Evolutionary conservation across 1,139 yeast genomes (phyloP).

Genomic region (Yamadazyma aaseri): DNA sequence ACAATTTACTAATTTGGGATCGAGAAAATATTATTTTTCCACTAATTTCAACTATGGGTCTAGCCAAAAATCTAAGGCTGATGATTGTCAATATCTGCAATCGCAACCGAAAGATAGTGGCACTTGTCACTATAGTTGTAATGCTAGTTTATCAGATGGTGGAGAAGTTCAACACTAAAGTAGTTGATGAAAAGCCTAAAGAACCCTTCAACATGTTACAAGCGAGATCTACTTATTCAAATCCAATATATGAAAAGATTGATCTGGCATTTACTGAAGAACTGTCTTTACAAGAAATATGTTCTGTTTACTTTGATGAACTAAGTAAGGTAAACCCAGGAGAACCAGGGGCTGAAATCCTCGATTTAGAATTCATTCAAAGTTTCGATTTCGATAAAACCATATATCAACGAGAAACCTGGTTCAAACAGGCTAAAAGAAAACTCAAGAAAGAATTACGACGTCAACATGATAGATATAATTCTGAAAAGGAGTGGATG

Average conservation of each 20-base stretch:
- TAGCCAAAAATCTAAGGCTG: too few relatives aligned
- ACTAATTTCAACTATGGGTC: too few relatives aligned
- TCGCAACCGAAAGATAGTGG: too few relatives aligned
- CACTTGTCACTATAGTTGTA: too few relatives aligned
- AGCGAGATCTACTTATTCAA: neutral
- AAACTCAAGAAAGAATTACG: slow-evolving; percentile 14
- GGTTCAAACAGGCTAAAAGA: slow-evolving; percentile 22
- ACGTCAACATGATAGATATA: slow-evolving; percentile 14
- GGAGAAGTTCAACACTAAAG: neutral
- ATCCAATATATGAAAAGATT: slow-evolving; percentile 5
- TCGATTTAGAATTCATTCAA: slow-evolving; percentile 19
- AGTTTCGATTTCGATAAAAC: slow-evolving; percentile 18
- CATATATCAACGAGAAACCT: slow-evolving; percentile 27
- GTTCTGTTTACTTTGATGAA: slow-evolving; percentile 14
- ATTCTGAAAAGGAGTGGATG: slow-evolving; percentile 13
- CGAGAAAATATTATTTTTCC: too few relatives aligned
- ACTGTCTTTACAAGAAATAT: neutral
- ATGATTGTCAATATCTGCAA: too few relatives aligned
- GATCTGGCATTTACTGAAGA: too few relatives aligned
- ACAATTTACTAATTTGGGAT: too few relatives aligned
- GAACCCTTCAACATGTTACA: neutral
- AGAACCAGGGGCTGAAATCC: slow-evolving; percentile 13
- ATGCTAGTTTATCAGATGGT: too few relatives aligned
- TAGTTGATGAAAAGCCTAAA: neutral
- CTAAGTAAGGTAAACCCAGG: slow-evolving; percentile 11